Percentiles rank a stretch among this genome's conserved stretches.
phyloP scores from a whole-genome alignment of 2,329 filamentous ascomycete genomes.

The Orbilia javanica region DNA sequence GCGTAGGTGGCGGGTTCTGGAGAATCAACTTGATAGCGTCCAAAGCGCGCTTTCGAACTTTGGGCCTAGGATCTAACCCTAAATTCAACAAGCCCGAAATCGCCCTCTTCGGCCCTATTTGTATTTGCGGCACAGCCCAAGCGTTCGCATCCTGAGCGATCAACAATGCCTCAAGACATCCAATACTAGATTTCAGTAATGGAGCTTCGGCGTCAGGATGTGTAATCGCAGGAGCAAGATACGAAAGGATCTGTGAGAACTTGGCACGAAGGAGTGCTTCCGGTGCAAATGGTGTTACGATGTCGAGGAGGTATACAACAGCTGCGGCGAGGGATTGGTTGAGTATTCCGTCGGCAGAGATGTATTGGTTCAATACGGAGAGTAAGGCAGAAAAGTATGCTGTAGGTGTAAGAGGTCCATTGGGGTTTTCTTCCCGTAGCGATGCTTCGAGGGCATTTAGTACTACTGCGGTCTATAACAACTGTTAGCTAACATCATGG shows the following conservation, averaged over 20 bases:
- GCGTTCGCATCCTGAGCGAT: slow-evolving; percentile 86
- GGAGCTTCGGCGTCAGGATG: slow-evolving; percentile 86
- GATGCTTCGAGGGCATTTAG: slow-evolving; percentile 93
- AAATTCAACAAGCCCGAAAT: slow-evolving; percentile 87
- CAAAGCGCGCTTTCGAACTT: slow-evolving; percentile 92
- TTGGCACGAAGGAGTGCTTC: slow-evolving; percentile 90
- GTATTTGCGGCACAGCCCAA: slow-evolving; percentile 86
- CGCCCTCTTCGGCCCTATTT: slow-evolving; percentile 87
- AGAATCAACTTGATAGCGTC: slow-evolving; percentile 88
- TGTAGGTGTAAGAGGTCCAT: slow-evolving; percentile 83
- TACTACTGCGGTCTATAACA: slow-evolving; percentile 79
- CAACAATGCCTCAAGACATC: slow-evolving; percentile 91
- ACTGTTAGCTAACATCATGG: slow-evolving; percentile 12
- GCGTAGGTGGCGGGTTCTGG: slow-evolving; percentile 86
- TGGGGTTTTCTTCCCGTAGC: slow-evolving; percentile 79
- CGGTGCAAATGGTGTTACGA: slow-evolving; percentile 86
- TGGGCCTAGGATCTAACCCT: slow-evolving; percentile 87
- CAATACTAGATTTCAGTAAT: slow-evolving; percentile 86
- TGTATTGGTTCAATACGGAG: slow-evolving; percentile 83
- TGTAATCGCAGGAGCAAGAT: slow-evolving; percentile 85
- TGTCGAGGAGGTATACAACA: slow-evolving; percentile 93
- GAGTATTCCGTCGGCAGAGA: slow-evolving; percentile 74
- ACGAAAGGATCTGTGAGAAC: slow-evolving; percentile 90
- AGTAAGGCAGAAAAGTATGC: slow-evolving; percentile 97
- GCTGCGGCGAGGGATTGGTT: slow-evolving; percentile 87